Base-by-base conservation (phyloP, 495 filamentous ascomycete genomes). In the Penicillium subrubescens region DNA sequence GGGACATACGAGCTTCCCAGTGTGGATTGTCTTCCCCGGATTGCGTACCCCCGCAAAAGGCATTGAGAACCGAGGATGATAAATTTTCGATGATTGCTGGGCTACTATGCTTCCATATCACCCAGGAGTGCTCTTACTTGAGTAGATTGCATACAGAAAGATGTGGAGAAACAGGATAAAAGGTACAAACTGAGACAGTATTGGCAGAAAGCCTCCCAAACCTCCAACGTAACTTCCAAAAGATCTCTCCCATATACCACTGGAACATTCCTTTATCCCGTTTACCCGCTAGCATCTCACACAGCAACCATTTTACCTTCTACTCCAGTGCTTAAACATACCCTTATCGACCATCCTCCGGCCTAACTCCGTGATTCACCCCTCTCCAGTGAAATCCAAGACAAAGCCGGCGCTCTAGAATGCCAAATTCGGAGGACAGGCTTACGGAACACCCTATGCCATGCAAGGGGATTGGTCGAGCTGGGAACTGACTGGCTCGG, bases 381-480 rank as follows among this genome's bases (percentile, higher is more conserved):
- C 7, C 34, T 35, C 39, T 43, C 43, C 8, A 6, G 43, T 46
- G 2, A 2, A 46, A 46, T 21, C n/a, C 2, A 5, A 23, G n/a
- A 46, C 43, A 46, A 46, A 23, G 14, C 23, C 43, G 41, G 57
- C 63, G 63, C 57, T 65, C 33, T 50, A 15, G 27, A 7, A 48
- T 61, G 31, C 63, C 50, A 21, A 27, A 57, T 65, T 19, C 50
- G 63, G 43, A 29, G 19, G n/a, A 14, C 3, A 39, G 37, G 37
- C 12, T 15, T 14, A 2, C 17, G 37, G 14, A 14, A 39, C 37
- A 39, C 14, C 14, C 37, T 39, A 10, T 5, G 10, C 6, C 35
- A n/a, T 41, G 48, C 35, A 46, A 46, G 55, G 33, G 37, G 37
- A 64, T 57, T 63, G 39, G 57, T 21, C 33, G 29, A 43, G 33